Base-by-base conservation (phyloP, 31 red algal genomes). In the Endocladia muricata region DNA sequence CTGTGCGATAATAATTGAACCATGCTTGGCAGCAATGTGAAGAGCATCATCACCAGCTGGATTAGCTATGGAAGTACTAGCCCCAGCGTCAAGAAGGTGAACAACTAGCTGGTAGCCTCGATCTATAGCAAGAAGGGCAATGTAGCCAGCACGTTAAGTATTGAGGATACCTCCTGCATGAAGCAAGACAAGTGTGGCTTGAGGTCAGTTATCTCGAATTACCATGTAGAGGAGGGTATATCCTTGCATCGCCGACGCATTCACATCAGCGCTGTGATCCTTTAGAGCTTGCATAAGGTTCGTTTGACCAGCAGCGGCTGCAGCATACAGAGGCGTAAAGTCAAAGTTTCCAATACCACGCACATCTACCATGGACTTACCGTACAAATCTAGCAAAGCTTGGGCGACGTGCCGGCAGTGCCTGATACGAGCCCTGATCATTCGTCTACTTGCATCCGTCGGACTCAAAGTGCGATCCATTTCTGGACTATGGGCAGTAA, bases 211-310 rank as follows among this genome's bases (percentile, higher is more conserved):
- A 54, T 74, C 56, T 4, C 70, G 58, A 47, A 59, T 59, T 0
- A 71, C 81, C 81, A 85, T 68, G 70, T 65, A 85, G 13, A 85
- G 70, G 44, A 71, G 81, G 2, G 81, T 85, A 47, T 64, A 85
- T 15, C 57, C 81, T 21, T 68, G 81, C 32, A 66, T 36, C 4
- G 81, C 81, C 29, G 58, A 34, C 22, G 68, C 68, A 48, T 85
- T 64, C 19, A 76, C 47, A 11, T 76, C 43, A 2, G 81, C 81
- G 34, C 70, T 60, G 60, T 55, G 41, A 44, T 62, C 57, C 31
- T 76, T 21, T 35, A 85, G 70, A 30, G 41, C 54, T 4, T 67
- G 41, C 32, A 85, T 57, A 13, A 85, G 58, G 23, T 72, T 41
- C 30, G 61, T 33, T 32, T 67, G 59, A 4, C 81, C 81, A 17